Percentiles rank a stretch among this genome's conserved stretches.
Conservation (phyloP, 371 early-diverging fungal genomes). For the Coemansia sp. region DNA sequence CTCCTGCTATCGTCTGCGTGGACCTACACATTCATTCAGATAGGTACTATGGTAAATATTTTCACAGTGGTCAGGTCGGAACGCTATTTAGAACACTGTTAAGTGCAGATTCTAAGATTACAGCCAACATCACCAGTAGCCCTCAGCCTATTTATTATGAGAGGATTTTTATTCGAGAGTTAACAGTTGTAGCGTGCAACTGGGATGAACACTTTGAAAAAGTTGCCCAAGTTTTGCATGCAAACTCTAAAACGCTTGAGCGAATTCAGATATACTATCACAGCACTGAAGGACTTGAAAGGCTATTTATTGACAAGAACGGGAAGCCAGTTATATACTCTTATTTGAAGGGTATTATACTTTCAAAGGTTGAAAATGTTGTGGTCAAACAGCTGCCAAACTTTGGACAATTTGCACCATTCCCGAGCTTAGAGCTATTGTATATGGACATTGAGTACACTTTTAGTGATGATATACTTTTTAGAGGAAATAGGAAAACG, state of each 20-base stretch:
- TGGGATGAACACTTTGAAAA: neutral
- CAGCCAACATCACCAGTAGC: neutral
- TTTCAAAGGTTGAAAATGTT: neutral
- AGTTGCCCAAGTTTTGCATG: slow-evolving; percentile 2
- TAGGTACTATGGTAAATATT: neutral
- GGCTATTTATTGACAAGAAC: neutral
- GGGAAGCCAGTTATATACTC: neutral
- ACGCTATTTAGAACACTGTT: neutral
- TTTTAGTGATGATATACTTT: slow-evolving; percentile 2
- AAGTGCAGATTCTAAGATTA: neutral
- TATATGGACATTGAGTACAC: slow-evolving; percentile 9
- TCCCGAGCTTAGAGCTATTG: neutral
- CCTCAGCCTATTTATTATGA: neutral
- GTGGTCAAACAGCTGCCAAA: neutral
- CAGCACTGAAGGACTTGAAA: neutral
- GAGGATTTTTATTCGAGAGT: neutral
- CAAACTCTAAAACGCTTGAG: neutral
- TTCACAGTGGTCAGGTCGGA: neutral
- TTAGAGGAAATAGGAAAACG: slow-evolving; percentile 2
- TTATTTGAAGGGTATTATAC: neutral
- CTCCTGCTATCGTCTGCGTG: neutral
- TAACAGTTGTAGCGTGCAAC: neutral
- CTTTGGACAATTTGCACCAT: slow-evolving; percentile 8
- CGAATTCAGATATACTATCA: neutral
- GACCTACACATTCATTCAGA: neutral